These are phyloP conservation scores for Lentinula sp. DNA, from an alignment of 768 basidiomycete genomes.

Conservation along the genomic window DNA sequence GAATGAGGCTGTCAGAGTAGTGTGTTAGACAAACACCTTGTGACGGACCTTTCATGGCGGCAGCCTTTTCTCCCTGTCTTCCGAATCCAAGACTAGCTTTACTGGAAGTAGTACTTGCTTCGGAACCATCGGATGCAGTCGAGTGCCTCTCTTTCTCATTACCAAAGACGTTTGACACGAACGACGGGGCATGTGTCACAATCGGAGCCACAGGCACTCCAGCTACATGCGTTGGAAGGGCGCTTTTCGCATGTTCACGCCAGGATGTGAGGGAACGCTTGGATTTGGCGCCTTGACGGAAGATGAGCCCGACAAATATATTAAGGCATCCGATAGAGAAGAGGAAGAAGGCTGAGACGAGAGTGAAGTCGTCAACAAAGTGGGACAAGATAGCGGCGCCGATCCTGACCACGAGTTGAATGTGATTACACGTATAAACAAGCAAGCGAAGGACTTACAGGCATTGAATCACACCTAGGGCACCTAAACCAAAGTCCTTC, in stretches of 20 bases:
- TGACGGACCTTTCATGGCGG: conserved; percentile 53
- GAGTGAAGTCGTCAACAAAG: conserved; percentile 76
- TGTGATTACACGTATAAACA: background rate
- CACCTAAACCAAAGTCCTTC: conserved; percentile 75
- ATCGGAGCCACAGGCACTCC: conserved; percentile 27
- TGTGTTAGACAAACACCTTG: conserved; percentile 11
- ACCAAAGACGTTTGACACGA: conserved; percentile 25
- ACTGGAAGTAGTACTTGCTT: conserved; percentile 10
- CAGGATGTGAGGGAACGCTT: conserved; percentile 65
- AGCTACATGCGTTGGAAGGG: conserved; percentile 42
- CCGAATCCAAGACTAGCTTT: conserved; percentile 70
- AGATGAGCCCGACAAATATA: conserved; percentile 76
- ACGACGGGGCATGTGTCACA: conserved; percentile 25
- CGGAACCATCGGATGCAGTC: conserved; percentile 1
- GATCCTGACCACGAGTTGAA: conserved; percentile 30
- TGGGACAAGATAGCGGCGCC: conserved; percentile 70
- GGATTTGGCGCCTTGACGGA: conserved; percentile 60
- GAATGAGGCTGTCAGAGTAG: background rate
- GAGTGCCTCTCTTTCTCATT: conserved; percentile 8
- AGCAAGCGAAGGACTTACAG: conserved; percentile 41
- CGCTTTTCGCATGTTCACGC: conserved; percentile 51
- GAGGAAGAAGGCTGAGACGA: conserved; percentile 82
- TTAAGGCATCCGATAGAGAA: conserved; percentile 82
- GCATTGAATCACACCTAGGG: conserved; percentile 83
- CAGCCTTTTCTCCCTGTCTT: conserved; percentile 73